These are phyloP conservation scores for Dactylella cylindrospora DNA, from an alignment of 2,329 filamentous ascomycete species.

Conservation along the genomic window DNA sequence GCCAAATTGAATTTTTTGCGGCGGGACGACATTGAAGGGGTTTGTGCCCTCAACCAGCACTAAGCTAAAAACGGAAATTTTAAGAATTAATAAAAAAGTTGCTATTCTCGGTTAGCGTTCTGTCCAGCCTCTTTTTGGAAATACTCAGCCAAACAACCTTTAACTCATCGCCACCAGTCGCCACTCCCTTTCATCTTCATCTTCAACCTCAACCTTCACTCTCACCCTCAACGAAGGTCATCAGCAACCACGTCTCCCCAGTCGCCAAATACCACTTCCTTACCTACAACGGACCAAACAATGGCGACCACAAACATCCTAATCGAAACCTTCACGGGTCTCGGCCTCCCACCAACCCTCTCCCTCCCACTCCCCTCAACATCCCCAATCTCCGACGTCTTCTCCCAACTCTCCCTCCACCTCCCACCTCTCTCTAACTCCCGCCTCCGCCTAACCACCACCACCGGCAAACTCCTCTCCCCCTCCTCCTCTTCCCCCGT, in stretches of 20 bases:
- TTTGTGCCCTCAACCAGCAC: constrained; percentile 30
- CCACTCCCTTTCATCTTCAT: constrained; percentile 1
- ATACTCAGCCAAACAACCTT: constrained; percentile 12
- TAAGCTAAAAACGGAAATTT: constrained; percentile 15
- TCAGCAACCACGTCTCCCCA: too few relatives aligned
- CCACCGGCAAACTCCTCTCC: constrained; percentile 70
- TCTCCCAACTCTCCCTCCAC: constrained; percentile 59
- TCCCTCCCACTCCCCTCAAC: constrained; percentile 70
- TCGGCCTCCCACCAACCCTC: constrained; percentile 79
- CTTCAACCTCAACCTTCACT: not conserved
- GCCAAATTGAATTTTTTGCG: constrained; percentile 38
- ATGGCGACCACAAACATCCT: constrained; percentile 58
- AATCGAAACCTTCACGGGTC: constrained; percentile 78
- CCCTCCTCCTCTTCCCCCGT: constrained; percentile 77
- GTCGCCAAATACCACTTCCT: too few relatives aligned
- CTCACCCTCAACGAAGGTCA: not conserved
- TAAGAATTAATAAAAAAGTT: constrained; percentile 10
- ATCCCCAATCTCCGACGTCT: constrained; percentile 68
- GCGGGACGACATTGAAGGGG: constrained; percentile 44
- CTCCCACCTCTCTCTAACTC: constrained; percentile 57
- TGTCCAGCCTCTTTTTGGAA: constrained; percentile 26
- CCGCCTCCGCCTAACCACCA: constrained; percentile 75
- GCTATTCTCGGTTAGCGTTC: not conserved
- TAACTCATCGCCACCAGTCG: constrained; percentile 29
- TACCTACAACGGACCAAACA: not conserved